A percentile compares a stretch with the other conserved stretches of the same genome.
These are phyloP conservation scores for Laburnicola sp. DNA, from an alignment of 2,329 filamentous ascomycete species.

Conservation along the genomic window DNA sequence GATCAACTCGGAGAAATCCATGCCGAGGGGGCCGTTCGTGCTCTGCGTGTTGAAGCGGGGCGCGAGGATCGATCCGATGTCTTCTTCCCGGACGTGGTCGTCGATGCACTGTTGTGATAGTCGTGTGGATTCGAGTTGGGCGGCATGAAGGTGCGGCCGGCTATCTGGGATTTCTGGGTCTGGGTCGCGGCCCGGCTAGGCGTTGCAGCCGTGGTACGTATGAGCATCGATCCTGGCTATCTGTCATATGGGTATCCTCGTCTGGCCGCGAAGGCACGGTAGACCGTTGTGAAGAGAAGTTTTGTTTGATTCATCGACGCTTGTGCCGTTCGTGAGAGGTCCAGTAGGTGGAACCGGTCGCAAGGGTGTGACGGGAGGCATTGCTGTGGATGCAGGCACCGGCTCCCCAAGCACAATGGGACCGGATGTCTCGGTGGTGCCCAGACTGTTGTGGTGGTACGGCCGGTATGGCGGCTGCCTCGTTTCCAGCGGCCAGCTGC, in stretches of 20 bases:
- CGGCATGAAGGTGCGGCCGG: conserved; percentile 62
- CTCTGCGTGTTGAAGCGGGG: conserved; percentile 69
- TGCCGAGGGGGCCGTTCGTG: conserved; percentile 73
- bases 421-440: conserved; percentile 49
- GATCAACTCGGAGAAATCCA: conserved; percentile 57
- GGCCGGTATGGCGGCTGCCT: conserved; percentile 46
- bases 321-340: conserved; percentile 62
- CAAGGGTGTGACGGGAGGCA: conserved; percentile 50
- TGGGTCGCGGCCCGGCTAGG: conserved; percentile 35
- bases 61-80: conserved; percentile 73
- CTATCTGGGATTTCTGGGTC: conserved; percentile 66
- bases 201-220: conserved; percentile 37
- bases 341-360: conserved; percentile 49
- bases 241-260: conserved; percentile 51
- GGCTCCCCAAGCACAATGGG: conserved; percentile 64
- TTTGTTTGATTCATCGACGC: conserved; percentile 37
- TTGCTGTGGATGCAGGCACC: conserved; percentile 55
- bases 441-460: conserved; percentile 48
- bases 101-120: conserved; percentile 85
- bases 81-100: conserved; percentile 79
- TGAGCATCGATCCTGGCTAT: conserved; percentile 46
- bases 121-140: conserved; percentile 61
- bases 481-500: conserved; percentile 43
- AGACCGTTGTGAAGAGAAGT: conserved; percentile 46
- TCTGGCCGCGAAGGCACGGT: conserved; percentile 44